Base-by-base conservation (phyloP, 2,329 filamentous ascomycete genomes). In the Ophiostoma montium region DNA sequence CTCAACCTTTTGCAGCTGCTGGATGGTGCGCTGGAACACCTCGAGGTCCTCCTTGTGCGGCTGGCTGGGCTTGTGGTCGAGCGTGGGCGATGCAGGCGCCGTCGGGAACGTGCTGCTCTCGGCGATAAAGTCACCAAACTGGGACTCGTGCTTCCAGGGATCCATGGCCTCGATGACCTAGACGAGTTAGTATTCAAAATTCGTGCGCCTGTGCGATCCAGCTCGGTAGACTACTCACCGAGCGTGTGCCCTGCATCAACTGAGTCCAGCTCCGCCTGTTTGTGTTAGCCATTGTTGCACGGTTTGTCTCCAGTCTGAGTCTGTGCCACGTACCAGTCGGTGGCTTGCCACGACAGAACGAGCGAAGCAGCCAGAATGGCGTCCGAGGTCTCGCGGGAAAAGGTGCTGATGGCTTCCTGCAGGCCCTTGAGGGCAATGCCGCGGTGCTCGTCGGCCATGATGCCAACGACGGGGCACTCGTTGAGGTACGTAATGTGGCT, bases 271-370 rank as follows among this genome's bases (percentile, higher is more conserved):
- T 85, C 64, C 83, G 82, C 85, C 88, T 94, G 6, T 3, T 19
- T 19, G 23, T 0, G 27, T 44, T 44, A 44, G 42, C n/a, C 12
- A 13, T 30, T 35, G 49, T 32, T 21, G 12, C 9, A n/a, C 2
- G 9, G 15, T 4, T 27, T 27, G 23, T 27, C 8, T 27, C 23
- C 23, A 27, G 31, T 6, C 16, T 8, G 16, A 23, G 12, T 18
- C 3, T 12, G n/a, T n/a, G 8, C 13, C 4, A 27, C 49, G 72
- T 75, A 94, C 90, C 89, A 96, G 69, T 96, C 90, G 52, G 83
- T 92, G 50, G 87, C 86, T 69, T 96, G 90, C 89, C 92, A 96
- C 35, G 89, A 94, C 46, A 98, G 75, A 44, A 96, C 76, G 41
- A 95, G 79, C 23, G 90, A 95, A 31, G 89, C 86, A 23, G 89